Evolutionary conservation across 1,284 basidiomycete species (phyloP).

Genomic region (Naganishia sp.): DNA sequence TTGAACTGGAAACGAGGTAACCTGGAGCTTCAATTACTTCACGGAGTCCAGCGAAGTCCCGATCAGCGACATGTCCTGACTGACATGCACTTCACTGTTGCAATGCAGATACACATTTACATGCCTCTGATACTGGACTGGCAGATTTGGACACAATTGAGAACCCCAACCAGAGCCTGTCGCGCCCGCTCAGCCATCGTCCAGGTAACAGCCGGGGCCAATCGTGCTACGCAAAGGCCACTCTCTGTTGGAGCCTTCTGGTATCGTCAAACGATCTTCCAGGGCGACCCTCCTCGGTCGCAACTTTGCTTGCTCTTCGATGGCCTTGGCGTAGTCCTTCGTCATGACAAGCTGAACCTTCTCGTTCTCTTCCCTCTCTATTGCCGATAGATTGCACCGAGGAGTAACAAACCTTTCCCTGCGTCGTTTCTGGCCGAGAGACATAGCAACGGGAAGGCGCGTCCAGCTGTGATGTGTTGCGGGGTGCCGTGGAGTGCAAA

Average conservation of each 20-base stretch:
- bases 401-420: slow-evolving; percentile 15
- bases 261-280: slow-evolving; percentile 6
- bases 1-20: no score
- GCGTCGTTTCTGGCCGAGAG: not conserved
- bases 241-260: slow-evolving; percentile 15
- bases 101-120: no score
- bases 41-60: no score
- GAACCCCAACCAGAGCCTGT: not conserved
- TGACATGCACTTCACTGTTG: no score
- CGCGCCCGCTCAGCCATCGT: not conserved
- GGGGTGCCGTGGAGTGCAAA: slow-evolving; percentile 19
- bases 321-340: not conserved
- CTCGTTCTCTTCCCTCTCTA: slow-evolving; percentile 4
- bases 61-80: no score
- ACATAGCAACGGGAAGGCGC: slow-evolving; percentile 4
- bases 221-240: slow-evolving; percentile 18
- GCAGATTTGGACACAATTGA: no score
- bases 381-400: slow-evolving; percentile 14
- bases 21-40: no score
- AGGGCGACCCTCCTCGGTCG: slow-evolving; percentile 10
- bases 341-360: slow-evolving; percentile 7
- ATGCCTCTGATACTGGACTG: no score
- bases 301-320: slow-evolving; percentile 5
- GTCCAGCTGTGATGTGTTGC: slow-evolving; percentile 7
- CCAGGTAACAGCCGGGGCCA: slow-evolving; percentile 6